A percentile compares a stretch with the other conserved stretches of the same genome.
Evolutionary conservation across 345 rosid species (phyloP).

Genomic region (Mangifera indica): DNA sequence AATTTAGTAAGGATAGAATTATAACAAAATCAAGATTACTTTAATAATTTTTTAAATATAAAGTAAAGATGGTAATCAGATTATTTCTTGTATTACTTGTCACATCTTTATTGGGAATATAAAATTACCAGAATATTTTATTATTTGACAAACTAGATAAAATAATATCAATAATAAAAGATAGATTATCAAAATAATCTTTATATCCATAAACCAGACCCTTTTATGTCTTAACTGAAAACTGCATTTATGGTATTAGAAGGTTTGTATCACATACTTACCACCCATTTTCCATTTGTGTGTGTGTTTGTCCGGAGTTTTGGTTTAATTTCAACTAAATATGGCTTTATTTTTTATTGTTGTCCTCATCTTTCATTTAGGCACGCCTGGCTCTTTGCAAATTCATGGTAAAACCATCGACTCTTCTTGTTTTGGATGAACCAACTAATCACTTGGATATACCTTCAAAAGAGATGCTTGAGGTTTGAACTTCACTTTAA

Average conservation of each 20-base stretch:
- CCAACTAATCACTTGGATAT: slow-evolving; percentile 97
- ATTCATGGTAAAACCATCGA: slow-evolving; percentile 93
- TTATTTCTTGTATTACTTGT: no score
- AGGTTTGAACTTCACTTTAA: slow-evolving; percentile 49
- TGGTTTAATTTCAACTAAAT: background rate
- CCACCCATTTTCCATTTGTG: background rate
- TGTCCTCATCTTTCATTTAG: slow-evolving; percentile 35
- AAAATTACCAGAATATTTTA: no score
- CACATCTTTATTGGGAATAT: no score
- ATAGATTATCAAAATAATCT: no score
- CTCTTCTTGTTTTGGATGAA: slow-evolving; percentile 80
- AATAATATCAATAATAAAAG: no score
- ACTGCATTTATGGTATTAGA: background rate
- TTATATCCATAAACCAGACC: no score
- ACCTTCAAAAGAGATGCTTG: slow-evolving; percentile 98
- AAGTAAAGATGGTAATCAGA: no score
- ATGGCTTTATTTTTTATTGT: slow-evolving; percentile 7
- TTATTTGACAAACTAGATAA: no score
- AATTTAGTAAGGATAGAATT: no score
- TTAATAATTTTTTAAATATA: no score
- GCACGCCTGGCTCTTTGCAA: slow-evolving; percentile 96
- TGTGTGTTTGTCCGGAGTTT: background rate
- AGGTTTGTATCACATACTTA: background rate
- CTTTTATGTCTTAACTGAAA: slow-evolving; percentile 7
- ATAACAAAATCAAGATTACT: no score